Base-by-base conservation (phyloP, 148 eudicot genomes). In the Vaccinium macrocarpon region DNA sequence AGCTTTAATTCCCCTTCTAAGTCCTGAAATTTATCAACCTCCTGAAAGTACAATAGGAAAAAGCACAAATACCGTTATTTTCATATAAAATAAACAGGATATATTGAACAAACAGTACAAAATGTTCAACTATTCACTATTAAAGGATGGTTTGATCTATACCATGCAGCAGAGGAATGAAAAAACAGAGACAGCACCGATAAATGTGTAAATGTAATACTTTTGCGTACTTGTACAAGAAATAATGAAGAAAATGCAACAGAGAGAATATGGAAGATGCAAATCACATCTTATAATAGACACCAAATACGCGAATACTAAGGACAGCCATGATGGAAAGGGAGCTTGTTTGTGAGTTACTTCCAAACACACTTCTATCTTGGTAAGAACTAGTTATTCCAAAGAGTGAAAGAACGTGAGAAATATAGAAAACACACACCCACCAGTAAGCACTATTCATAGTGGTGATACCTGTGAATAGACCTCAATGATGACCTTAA, bases 11-110 rank as follows among this genome's bases (percentile, higher is more conserved):
- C 94, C 82, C 91, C 93, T 87, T 92, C 93, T 61, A 97, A 84
- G 29, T 95, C 99, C 71, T 87, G 90, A 84, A 97, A 97, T 86
- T 87, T 95, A 89, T 97, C 99, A 84, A 95, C 97, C 92, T 97
- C 99, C 99, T 97, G 91, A 82, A 78, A 88, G 82, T 27, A 52
- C 19, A 83, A 85, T 55, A 53, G 83, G 61, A 79, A 73, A 42
- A 83, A 77, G 38, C 50, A 82, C 18, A 48, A 23, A 13, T 42
- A 55, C 57, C n/a, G 25, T 70, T 78, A 50, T 46, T 73, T 75
- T 76, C 72, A 27, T 27, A 61, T 19, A 12, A 9, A 66, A 79
- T 79, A 79, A 78, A 7, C 21, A 52, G 49, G 25, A 78, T 5
- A 66, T 29, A 68, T 68, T 12, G 18, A 68, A 68, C 42, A 27